Conservation (phyloP, 306 rosid species). For the Hippophae gyantsensis region DNA sequence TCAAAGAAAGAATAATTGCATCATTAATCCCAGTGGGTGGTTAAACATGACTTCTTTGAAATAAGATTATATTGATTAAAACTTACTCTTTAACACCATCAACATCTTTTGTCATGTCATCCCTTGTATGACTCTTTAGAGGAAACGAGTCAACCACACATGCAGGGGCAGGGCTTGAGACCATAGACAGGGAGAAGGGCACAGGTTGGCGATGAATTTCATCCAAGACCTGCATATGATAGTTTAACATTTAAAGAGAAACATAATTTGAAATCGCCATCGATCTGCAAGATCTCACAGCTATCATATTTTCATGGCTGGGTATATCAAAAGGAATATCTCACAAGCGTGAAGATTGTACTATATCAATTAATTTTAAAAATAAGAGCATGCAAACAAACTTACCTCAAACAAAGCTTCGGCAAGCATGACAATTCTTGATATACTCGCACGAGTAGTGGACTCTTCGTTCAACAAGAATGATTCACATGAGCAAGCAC, state of each 20-base stretch:
- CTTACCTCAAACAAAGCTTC: conserved; percentile 91
- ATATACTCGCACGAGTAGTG: conserved; percentile 84
- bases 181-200: conserved; percentile 71
- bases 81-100: conserved; percentile 68
- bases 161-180: conserved; percentile 89
- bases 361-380: background rate
- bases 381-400: conserved; percentile 3
- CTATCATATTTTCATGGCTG: background rate
- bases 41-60: too few species aligned
- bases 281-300: background rate
- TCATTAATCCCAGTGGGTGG: background rate
- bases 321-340: background rate
- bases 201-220: conserved; percentile 89
- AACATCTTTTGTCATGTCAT: conserved; percentile 31
- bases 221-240: conserved; percentile 68
- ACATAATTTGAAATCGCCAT: too few species aligned
- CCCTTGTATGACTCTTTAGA: conserved; percentile 60
- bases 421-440: conserved; percentile 94
- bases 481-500: conserved; percentile 75
- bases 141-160: conserved; percentile 83
- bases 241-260: background rate
- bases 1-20: background rate
- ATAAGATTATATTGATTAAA: background rate
- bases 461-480: conserved; percentile 57
- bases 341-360: too few species aligned